A percentile compares a stretch with the other conserved stretches of the same genome.
These are phyloP conservation scores for Pugionium dolabratum DNA, from an alignment of 345 rosid genomes.

Conservation along the genomic window DNA sequence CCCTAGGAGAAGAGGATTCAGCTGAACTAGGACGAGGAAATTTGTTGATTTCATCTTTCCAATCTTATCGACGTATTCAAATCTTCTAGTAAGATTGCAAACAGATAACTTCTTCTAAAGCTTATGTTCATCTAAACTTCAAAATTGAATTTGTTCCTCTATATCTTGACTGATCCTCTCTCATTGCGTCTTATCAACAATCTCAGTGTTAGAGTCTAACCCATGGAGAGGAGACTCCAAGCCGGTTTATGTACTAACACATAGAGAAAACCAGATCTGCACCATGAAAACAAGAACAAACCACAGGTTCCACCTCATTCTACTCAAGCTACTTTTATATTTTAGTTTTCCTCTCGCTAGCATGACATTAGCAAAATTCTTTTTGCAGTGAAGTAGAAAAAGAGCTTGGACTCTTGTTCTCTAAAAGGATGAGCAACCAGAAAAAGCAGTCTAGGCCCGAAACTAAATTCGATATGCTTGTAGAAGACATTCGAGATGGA, in stretches of 20 bases:
- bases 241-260: slow-evolving; percentile 85
- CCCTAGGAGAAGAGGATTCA: slow-evolving; percentile 6
- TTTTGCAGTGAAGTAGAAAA: slow-evolving; percentile 79
- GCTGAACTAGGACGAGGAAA: slow-evolving; percentile 7
- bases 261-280: slow-evolving; percentile 75
- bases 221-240: slow-evolving; percentile 93
- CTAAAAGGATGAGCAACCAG: slow-evolving; percentile 55
- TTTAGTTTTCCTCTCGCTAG: slow-evolving; percentile 5
- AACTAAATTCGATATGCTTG: slow-evolving; percentile 86
- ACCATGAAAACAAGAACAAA: slow-evolving; percentile 93
- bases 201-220: slow-evolving; percentile 83
- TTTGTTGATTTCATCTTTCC: slow-evolving; percentile 3
- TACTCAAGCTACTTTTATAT: slow-evolving; percentile 19
- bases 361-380: neutral
- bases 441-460: slow-evolving; percentile 59
- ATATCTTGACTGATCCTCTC: slow-evolving; percentile 8
- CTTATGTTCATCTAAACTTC: slow-evolving; percentile 4
- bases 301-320: slow-evolving; percentile 58
- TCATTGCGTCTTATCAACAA: slow-evolving; percentile 2
- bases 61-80: neutral
- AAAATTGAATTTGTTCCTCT: neutral
- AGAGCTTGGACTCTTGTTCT: slow-evolving; percentile 83
- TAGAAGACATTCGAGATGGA: slow-evolving; percentile 90
- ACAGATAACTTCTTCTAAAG: neutral
- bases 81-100: slow-evolving; percentile 10